phyloP scores from a whole-genome alignment of 2,329 filamentous ascomycete species.

The Malbranchea cinnamomea region DNA sequence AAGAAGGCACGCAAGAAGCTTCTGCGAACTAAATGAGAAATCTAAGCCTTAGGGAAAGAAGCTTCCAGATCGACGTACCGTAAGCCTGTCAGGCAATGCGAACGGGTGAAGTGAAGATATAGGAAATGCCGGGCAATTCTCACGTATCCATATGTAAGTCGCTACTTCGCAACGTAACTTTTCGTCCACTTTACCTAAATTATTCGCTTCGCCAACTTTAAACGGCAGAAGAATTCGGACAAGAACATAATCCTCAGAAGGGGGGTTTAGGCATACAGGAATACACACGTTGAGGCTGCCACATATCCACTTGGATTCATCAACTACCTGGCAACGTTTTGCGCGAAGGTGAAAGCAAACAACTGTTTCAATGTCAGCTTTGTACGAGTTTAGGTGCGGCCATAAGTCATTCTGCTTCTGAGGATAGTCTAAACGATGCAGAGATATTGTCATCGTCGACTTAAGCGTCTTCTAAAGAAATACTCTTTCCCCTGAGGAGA shows the following conservation, averaged over 20 bases:
- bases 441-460: conserved; percentile 11
- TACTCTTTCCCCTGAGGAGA: too few relatives aligned
- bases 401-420: conserved; percentile 9
- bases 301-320: conserved; percentile 10
- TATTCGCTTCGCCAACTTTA: conserved; percentile 21
- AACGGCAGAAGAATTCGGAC: conserved; percentile 16
- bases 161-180: conserved; percentile 28
- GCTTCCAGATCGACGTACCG: conserved; percentile 10
- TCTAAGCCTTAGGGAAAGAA: conserved; percentile 1
- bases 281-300: conserved; percentile 17
- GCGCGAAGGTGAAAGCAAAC: conserved; percentile 9
- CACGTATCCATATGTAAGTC: conserved; percentile 25
- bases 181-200: conserved; percentile 29
- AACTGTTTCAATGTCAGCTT: conserved; percentile 7
- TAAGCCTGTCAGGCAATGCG: conserved; percentile 17
- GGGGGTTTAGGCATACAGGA: conserved; percentile 10
- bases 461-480: conserved; percentile 8
- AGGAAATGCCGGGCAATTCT: conserved; percentile 23
- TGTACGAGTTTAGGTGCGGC: conserved; percentile 5
- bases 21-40: conserved; percentile 8
- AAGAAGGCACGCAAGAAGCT: conserved; percentile 8
- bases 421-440: conserved; percentile 11
- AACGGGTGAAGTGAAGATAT: conserved; percentile 22
- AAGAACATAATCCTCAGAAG: conserved; percentile 12
- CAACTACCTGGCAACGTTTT: conserved; percentile 6